Evolutionary conservation across 1,139 yeast genomes (phyloP).

Genomic region (Blastobotrys aristatus): DNA sequence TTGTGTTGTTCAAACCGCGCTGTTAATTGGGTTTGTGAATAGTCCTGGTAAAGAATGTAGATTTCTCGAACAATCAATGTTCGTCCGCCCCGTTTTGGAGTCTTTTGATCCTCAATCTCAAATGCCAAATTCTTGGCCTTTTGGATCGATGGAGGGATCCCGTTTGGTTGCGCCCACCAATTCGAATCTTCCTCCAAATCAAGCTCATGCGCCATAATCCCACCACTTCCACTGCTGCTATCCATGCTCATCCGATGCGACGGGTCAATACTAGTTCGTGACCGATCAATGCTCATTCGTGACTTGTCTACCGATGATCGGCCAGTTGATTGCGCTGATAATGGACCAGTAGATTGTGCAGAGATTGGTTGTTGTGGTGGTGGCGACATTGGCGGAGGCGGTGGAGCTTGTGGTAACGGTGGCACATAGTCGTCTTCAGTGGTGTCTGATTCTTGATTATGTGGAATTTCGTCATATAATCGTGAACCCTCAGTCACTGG

Average conservation of each 20-base stretch:
- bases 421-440: constrained; percentile 13
- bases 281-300: constrained; percentile 10
- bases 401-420: constrained; percentile 15
- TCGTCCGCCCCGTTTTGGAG: constrained; percentile 53
- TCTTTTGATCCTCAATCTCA: constrained; percentile 59
- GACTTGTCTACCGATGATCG: constrained; percentile 12
- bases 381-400: constrained; percentile 21
- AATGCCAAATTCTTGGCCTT: constrained; percentile 45
- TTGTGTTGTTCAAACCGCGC: constrained; percentile 51
- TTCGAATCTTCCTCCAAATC: constrained; percentile 37
- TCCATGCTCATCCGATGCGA: constrained; percentile 16
- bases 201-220: constrained; percentile 28
- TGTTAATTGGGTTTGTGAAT: constrained; percentile 56
- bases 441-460: constrained; percentile 15
- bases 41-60: constrained; percentile 68
- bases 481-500: constrained; percentile 6
- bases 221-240: constrained; percentile 3
- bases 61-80: constrained; percentile 56
- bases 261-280: constrained; percentile 8
- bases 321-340: constrained; percentile 7
- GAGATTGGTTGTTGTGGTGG: constrained; percentile 17
- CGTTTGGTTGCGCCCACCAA: constrained; percentile 62
- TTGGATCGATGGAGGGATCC: constrained; percentile 54
- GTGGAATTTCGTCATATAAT: constrained; percentile 6
- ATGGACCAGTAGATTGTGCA: constrained; percentile 7